Evolutionary conservation across 257 asterid species (phyloP), one percentile per base, ranked within the genome.

Genomic region (Petunia secreta): DNA sequence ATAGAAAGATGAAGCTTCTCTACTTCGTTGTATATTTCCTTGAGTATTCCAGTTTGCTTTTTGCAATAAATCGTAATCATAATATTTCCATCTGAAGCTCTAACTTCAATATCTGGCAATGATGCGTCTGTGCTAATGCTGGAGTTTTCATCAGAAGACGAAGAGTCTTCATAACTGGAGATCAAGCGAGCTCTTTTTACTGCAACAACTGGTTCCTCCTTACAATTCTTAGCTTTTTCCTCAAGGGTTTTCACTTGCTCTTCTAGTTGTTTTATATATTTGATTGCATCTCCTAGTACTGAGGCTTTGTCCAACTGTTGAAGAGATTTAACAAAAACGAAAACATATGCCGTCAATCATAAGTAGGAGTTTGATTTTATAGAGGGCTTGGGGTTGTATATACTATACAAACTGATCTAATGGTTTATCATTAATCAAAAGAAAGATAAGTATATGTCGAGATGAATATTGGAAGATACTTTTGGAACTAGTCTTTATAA

Each of bases 261-360:
- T 79, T 85, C 67, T 0, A 82, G 62, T 16, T 85, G 76, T 67
- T 85, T 81, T 75, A 85, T 75, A 75, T 82, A 46, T n/a, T 81
- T 44, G 5, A 85, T 79, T 2, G 87, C 82, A 38, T 80, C 87
- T 78, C 81, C 85, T 8, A 85, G 81, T 4, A 85, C 83, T 2
- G 87, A 73, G 55, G 83, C 85, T 48, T 85, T 85, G 80, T 84
- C 85, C 79, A 84, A 84, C 87, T 84, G 85, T 59, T 3, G 59
- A 77, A 64, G 62, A 38, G 2, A 37, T 8, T 4, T 43, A 34
- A 4, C 40, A 15, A 46, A 15, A 46, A 39, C 8, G 14, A 54
- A 55, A 55, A 55, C 60, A 55, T 7, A n/a, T 60, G 2, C 4
- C 2, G 9, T 60, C 39, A 60, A 7, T 59, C 65, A 59, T 59